A percentile compares a stretch with the other conserved stretches of the same genome.
These are phyloP conservation scores for Trichoderma koningiopsis DNA, from an alignment of 2,329 filamentous ascomycete genomes.

Conservation along the genomic window DNA sequence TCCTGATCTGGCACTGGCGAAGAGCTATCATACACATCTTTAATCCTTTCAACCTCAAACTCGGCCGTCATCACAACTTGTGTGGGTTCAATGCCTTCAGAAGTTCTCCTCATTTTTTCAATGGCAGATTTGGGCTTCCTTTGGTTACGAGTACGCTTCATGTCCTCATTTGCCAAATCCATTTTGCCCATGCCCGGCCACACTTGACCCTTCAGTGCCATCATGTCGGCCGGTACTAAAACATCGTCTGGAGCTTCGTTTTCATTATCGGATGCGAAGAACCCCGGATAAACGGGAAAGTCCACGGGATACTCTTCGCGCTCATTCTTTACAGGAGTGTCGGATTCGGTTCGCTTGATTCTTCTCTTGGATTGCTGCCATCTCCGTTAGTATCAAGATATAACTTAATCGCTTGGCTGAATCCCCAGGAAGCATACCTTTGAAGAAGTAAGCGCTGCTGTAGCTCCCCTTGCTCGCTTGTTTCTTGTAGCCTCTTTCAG, in stretches of 20 bases:
- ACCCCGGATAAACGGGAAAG: conserved; percentile 35
- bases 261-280: conserved; percentile 37
- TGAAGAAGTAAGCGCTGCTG: conserved; percentile 26
- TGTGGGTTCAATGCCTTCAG: conserved; percentile 62
- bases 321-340: conserved; percentile 35
- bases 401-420: neutral
- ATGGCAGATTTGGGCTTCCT: conserved; percentile 75
- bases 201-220: conserved; percentile 67
- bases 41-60: conserved; percentile 52
- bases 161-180: conserved; percentile 73
- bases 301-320: conserved; percentile 33
- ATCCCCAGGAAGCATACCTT: conserved; percentile 30
- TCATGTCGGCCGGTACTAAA: conserved; percentile 34
- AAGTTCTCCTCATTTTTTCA: conserved; percentile 64
- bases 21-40: conserved; percentile 63
- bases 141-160: conserved; percentile 75
- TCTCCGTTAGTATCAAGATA: neutral
- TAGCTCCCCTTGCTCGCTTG: conserved; percentile 43
- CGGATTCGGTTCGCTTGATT: conserved; percentile 34
- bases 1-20: conserved; percentile 48
- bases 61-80: conserved; percentile 65
- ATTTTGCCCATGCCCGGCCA: conserved; percentile 83
- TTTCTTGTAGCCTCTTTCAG: conserved; percentile 62
- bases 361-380: conserved; percentile 28
- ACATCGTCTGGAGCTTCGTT: conserved; percentile 35